Evolutionary conservation across 352 stramenopile genomes (phyloP).

Genomic region (Globisporangium yorkense): DNA sequence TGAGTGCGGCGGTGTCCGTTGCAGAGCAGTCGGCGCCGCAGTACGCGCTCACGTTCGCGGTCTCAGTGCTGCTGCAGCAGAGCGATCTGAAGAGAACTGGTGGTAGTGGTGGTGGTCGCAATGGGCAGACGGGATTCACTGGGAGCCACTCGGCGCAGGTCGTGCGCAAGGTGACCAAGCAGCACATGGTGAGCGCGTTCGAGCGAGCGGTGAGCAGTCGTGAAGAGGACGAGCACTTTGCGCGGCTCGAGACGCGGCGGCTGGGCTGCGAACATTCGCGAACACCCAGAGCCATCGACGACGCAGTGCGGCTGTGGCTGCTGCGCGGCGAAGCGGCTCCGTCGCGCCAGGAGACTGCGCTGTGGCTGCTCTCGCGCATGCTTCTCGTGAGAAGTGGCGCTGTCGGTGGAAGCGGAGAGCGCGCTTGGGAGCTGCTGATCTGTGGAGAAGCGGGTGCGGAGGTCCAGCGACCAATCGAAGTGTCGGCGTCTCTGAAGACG

Average conservation of each 20-base stretch:
- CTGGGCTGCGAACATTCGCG: not conserved
- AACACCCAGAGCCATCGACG: slow-evolving; percentile 9
- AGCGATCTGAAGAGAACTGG: not conserved
- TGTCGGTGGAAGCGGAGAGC: not conserved
- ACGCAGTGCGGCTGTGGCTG: slow-evolving; percentile 29
- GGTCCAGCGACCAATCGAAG: not conserved
- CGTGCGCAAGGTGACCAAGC: slow-evolving; percentile 33
- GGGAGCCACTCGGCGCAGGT: not conserved
- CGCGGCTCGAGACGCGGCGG: not conserved
- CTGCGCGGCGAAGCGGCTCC: slow-evolving; percentile 21
- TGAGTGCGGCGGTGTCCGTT: slow-evolving; percentile 19
- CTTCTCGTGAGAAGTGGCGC: slow-evolving; percentile 13
- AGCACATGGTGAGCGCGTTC: slow-evolving; percentile 37
- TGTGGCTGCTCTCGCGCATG: slow-evolving; percentile 58
- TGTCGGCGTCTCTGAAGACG: not conserved
- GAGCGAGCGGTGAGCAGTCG: slow-evolving; percentile 21
- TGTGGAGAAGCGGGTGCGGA: slow-evolving; percentile 12
- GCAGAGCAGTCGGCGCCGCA: slow-evolving; percentile 27
- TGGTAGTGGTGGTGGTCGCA: not conserved
- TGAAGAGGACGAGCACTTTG: slow-evolving; percentile 6
- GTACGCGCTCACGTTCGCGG: slow-evolving; percentile 39
- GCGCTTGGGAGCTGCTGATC: slow-evolving; percentile 10
- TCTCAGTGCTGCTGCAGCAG: slow-evolving; percentile 1
- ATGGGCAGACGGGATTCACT: not conserved
- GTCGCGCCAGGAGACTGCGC: slow-evolving; percentile 36